Evolutionary conservation across 192 early-diverging fungal genomes (phyloP), one percentile per base, ranked within the genome.

Genomic region (Podila clonocystis): DNA sequence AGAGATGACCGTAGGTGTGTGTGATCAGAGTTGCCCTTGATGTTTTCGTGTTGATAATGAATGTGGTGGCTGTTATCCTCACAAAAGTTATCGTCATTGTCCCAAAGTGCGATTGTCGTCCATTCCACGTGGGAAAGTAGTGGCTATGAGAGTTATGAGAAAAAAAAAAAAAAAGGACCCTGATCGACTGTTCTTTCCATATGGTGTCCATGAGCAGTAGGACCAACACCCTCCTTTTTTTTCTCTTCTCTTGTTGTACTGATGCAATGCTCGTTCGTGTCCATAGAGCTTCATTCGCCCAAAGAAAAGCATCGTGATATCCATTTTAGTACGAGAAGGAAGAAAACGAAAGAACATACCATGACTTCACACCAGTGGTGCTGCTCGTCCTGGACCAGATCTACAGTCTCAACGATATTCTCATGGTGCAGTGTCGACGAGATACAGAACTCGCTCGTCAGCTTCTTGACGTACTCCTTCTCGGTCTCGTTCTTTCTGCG

Each of bases 391-490:
- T 96, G 94, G 55, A 99, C 96, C 66, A 99, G 85, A 80, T 99
- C 97, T 11, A 98, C 91, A 6, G 96, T 98, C 74, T 91, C 90
- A 26, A 99, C 95, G 28, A 99, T 82, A 75, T 99, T 96, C 74
- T 89, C 86, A 85, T 98, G 96, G 59, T 96, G 89, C 58, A 98
- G 86, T 48, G 93, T 93, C 7, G 95, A 97, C 50, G 91, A 92
- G 69, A 99, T 98, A 84, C 96, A 97, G 82, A 97, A 99, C 84
- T 98, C 97, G 73, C 92, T 91, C 24, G 91, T 93, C 67, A 98
- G 86, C 83, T 97, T 98, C 83, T 98, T 98, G 83, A 97, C 87
- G 84, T 97, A 98, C 52, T 97, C 94, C 76, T 95, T 95, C 87
- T 97, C 91, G 7, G 92, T 87, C 87, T 98, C 97, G 76, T 93